Evolutionary conservation across 495 filamentous ascomycete genomes (phyloP).

Genomic region (Aspergillus sclerotiicarbonarius): DNA sequence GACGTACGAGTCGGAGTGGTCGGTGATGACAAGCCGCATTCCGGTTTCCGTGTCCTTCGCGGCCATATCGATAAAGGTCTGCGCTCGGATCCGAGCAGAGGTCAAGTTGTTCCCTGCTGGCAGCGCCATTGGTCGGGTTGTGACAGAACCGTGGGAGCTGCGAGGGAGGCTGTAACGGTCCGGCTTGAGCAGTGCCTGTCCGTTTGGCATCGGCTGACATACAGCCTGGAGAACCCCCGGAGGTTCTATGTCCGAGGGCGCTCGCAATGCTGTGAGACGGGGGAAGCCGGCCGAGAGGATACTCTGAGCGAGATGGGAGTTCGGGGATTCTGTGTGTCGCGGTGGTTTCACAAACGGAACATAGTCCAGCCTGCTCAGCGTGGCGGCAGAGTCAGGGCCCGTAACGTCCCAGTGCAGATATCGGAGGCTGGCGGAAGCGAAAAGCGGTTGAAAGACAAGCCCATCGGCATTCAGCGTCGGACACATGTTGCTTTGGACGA

Average conservation of each 20-base stretch:
- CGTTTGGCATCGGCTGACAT: slow-evolving; percentile 58
- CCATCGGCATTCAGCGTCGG: slow-evolving; percentile 57
- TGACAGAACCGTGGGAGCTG: slow-evolving; percentile 48
- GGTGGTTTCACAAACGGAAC: slow-evolving; percentile 38
- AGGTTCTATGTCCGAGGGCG: slow-evolving; percentile 69
- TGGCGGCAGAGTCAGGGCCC: slow-evolving; percentile 39
- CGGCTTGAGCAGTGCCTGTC: slow-evolving; percentile 47
- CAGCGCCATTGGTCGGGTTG: slow-evolving; percentile 39
- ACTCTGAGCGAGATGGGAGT: slow-evolving; percentile 68
- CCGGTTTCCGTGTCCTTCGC: slow-evolving; percentile 43
- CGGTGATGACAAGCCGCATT: slow-evolving; percentile 43
- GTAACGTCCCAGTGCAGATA: slow-evolving; percentile 83
- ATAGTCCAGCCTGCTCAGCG: slow-evolving; percentile 40
- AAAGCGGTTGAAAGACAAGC: slow-evolving; percentile 64
- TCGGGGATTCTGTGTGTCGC: slow-evolving; percentile 51
- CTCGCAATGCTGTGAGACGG: slow-evolving; percentile 61
- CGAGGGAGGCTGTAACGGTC: slow-evolving; percentile 49
- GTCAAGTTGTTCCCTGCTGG: slow-evolving; percentile 48
- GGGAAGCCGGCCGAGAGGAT: slow-evolving; percentile 73
- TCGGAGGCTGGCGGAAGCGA: slow-evolving; percentile 64
- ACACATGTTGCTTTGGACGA: slow-evolving; percentile 62
- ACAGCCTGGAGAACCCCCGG: slow-evolving; percentile 66
- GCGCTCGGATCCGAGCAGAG: slow-evolving; percentile 46
- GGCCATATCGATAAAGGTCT: slow-evolving; percentile 51
- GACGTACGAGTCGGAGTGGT: slow-evolving; percentile 41